Percentiles rank a stretch among this genome's conserved stretches.
Evolutionary conservation across 352 stramenopile species (phyloP).

Genomic region (Synura sp.): DNA sequence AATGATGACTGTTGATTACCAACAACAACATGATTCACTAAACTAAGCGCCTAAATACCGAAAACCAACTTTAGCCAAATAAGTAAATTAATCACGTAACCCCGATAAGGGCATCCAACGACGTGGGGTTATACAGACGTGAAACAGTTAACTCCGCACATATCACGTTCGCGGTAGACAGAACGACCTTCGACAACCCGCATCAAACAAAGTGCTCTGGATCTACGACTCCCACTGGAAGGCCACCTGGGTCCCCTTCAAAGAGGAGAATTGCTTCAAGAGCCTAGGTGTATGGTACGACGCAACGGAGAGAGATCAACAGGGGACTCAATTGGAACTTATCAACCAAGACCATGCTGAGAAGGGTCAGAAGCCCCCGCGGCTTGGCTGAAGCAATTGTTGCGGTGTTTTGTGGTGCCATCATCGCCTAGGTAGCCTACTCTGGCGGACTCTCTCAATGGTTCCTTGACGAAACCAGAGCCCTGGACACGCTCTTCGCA

Average conservation of each 20-base stretch:
- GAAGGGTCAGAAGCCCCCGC: background rate
- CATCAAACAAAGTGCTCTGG: background rate
- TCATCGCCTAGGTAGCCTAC: constrained; percentile 20
- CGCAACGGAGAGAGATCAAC: background rate
- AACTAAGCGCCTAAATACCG: too few species aligned
- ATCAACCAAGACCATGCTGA: background rate
- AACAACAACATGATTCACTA: too few species aligned
- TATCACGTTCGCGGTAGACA: constrained; percentile 3
- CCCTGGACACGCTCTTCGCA: constrained; percentile 1
- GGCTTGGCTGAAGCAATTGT: background rate
- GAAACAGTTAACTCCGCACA: constrained; percentile 22
- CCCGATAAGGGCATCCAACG: too few species aligned
- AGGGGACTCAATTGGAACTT: background rate
- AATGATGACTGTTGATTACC: too few species aligned
- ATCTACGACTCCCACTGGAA: constrained; percentile 3
- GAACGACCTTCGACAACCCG: background rate
- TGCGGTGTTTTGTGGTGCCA: background rate
- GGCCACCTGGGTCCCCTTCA: constrained; percentile 12
- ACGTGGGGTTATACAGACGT: too few species aligned
- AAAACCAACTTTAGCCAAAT: too few species aligned
- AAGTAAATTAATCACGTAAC: too few species aligned
- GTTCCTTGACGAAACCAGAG: background rate
- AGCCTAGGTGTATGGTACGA: constrained; percentile 26
- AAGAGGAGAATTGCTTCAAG: constrained; percentile 13
- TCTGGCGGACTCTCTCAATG: constrained; percentile 20